Base-by-base conservation (phyloP, 2,329 filamentous ascomycete genomes). In the Epichloe scottii region DNA sequence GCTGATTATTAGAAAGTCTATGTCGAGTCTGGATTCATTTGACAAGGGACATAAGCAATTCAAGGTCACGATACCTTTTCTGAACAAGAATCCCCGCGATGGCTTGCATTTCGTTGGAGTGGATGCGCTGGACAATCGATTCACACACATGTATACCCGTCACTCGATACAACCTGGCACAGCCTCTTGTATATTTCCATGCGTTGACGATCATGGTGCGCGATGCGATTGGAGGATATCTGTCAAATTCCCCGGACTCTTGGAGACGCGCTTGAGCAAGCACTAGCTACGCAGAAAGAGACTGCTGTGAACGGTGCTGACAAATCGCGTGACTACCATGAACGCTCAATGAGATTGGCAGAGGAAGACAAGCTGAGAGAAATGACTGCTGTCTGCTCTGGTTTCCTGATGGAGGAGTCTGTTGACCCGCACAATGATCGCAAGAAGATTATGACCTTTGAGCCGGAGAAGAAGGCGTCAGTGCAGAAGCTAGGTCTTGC, bases 401-500 rank as follows among this genome's bases (percentile, higher is more conserved):
- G 93, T 2, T 89, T 91, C 55, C 71, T 94, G 56, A 85, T 86
- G 33, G 89, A 95, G 64, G 91, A 97, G 62, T 77, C 84, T 40
- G 73, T 84, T 34, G 87, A 95, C 59, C 79, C 84, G 12, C 77
- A 78, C 26, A 87, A 97, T 59, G 76, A 87, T 50, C 82, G 80
- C 23, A 89, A 89, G 63, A 96, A 95, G 68, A 89, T 88, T 2
- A 87, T 93, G 63, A 87, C 85, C 0, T 98, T 97, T 63, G 81
- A 82, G 51, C 84, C 87, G 47, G 78, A 79, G 53, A 82, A 83
- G 55, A 81, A 85, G 48, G 81, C 93, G 8, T 83, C 89, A 1
- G 85, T 91, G 1, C 86, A 90, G 55, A 91, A 97, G 63, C 83
- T 98, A 56, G 91, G 90, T 4, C 95, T 98, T 65, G 87, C 89